Conservation (phyloP, 805 yeast genomes). For the Blastobotrys mokoenaii region DNA sequence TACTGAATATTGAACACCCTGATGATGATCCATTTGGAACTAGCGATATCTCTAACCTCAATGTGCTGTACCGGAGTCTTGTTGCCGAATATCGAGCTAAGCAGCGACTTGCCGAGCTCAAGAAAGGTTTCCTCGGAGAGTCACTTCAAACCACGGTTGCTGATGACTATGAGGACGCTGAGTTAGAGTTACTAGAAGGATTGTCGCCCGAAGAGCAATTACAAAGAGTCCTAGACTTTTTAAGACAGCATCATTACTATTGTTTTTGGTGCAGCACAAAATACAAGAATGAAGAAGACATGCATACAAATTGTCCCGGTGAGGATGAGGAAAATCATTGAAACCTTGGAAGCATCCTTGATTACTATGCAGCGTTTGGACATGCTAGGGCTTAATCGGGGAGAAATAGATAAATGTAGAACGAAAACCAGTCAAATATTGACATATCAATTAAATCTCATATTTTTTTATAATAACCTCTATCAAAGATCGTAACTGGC, state of each 20-base stretch:
- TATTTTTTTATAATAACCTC: background rate
- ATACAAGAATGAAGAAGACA: conserved; percentile 32
- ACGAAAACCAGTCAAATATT: no score
- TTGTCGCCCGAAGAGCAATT: conserved; percentile 26
- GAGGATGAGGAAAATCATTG: conserved; percentile 35
- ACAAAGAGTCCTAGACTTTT: conserved; percentile 29
- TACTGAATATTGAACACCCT: conserved; percentile 8
- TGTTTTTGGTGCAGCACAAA: conserved; percentile 45
- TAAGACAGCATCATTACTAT: conserved; percentile 35
- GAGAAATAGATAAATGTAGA: no score
- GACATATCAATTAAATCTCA: no score
- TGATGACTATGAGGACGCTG: conserved; percentile 24
- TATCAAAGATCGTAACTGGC: background rate
- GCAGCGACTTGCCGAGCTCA: conserved; percentile 1
- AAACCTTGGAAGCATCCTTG: background rate
- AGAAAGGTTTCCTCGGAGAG: background rate
- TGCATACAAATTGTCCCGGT: conserved; percentile 44
- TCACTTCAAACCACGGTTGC: background rate
- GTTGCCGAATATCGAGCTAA: conserved; percentile 5
- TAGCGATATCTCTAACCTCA: background rate
- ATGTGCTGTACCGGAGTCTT: conserved; percentile 6
- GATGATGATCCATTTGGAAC: background rate
- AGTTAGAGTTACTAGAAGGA: conserved; percentile 26
- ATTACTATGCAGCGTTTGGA: no score
- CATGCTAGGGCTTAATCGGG: no score